Evolutionary conservation across 176 grass and related monocot genomes (phyloP).

Genomic region (Aegilops bicornis): DNA sequence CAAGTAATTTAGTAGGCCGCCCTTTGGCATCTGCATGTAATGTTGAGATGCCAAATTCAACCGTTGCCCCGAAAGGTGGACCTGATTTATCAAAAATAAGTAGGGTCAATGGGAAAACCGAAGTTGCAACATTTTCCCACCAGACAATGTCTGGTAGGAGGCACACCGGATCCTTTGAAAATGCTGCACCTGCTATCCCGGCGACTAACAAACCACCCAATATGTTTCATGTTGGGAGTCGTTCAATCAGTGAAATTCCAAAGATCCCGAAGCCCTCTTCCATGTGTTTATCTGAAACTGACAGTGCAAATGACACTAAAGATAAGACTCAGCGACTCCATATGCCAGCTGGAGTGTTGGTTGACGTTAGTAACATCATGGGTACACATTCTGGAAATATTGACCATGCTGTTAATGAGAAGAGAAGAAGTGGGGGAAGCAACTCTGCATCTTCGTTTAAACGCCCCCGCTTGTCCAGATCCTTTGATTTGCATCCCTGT

Average conservation of each 20-base stretch:
- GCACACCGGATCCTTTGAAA: conserved; percentile 12
- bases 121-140: neutral
- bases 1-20: conserved; percentile 22
- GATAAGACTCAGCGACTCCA: conserved; percentile 30
- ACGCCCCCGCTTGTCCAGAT: conserved; percentile 81
- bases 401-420: conserved; percentile 39
- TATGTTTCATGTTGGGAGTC: conserved; percentile 20
- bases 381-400: conserved; percentile 36
- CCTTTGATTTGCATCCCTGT: conserved; percentile 35
- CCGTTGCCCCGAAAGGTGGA: conserved; percentile 37
- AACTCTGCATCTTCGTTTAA: conserved; percentile 77
- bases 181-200: conserved; percentile 22
- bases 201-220: conserved; percentile 4
- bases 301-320: neutral
- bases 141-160: conserved; percentile 1
- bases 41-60: conserved; percentile 39
- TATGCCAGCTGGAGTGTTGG: conserved; percentile 39
- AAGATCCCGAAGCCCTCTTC: conserved; percentile 34
- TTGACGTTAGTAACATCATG: conserved; percentile 56
- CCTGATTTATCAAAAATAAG: conserved; percentile 3
- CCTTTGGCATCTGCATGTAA: conserved; percentile 23
- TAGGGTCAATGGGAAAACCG: conserved; percentile 1
- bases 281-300: conserved; percentile 35
- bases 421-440: conserved; percentile 54
- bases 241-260: conserved; percentile 18